These are phyloP conservation scores for Gautieria morchelliformis DNA, from an alignment of 768 basidiomycete species.

Conservation along the genomic window DNA sequence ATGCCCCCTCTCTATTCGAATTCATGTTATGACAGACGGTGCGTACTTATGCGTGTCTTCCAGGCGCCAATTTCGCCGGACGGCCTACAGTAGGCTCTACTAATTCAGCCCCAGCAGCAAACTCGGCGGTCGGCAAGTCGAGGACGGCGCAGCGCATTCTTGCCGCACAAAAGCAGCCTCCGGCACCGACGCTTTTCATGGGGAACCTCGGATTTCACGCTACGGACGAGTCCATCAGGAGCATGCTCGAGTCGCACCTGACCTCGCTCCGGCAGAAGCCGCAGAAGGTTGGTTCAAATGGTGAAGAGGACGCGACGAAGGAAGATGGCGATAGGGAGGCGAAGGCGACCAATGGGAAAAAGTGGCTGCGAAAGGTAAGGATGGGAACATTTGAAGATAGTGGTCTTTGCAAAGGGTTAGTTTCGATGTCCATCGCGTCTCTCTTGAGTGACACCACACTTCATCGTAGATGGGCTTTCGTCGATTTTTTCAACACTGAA, in stretches of 20 bases:
- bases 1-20: conserved; percentile 15
- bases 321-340: conserved; percentile 13
- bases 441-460: not conserved
- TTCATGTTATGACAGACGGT: not conserved
- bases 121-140: conserved; percentile 31
- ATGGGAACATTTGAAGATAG: conserved; percentile 96
- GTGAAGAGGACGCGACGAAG: conserved; percentile 13
- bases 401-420: conserved; percentile 91
- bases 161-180: conserved; percentile 66
- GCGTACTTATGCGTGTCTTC: not conserved
- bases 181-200: conserved; percentile 81
- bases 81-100: conserved; percentile 40
- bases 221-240: conserved; percentile 65
- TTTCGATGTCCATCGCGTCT: conserved; percentile 9
- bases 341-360: conserved; percentile 42
- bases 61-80: conserved; percentile 69
- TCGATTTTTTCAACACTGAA: conserved; percentile 76
- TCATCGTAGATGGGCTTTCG: conserved; percentile 72
- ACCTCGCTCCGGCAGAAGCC: conserved; percentile 15
- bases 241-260: conserved; percentile 64
- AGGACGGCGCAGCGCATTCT: conserved; percentile 76
- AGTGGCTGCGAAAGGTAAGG: conserved; percentile 57
- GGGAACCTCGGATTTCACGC: conserved; percentile 92
- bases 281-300: conserved; percentile 14
- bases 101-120: conserved; percentile 21